Evolutionary conservation across 345 rosid species (phyloP), one percentile per base, ranked within the genome.

Genomic region (Populus alba): DNA sequence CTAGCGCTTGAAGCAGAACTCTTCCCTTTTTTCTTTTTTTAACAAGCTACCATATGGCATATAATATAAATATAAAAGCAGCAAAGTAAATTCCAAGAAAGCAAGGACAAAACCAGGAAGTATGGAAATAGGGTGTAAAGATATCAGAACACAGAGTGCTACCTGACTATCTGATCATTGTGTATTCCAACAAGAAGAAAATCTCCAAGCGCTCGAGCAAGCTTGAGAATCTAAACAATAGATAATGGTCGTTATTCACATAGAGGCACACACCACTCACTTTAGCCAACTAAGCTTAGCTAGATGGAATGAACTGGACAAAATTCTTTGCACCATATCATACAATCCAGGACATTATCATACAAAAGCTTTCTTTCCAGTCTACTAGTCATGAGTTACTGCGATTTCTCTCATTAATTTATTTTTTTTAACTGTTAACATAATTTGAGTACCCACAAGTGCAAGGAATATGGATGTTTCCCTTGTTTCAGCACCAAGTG

Each of bases 161-260:
- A 92, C 97, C 97, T 89, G 84, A 88, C 89, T 1, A 90, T 87
- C 74, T 80, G 90, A 82, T 92, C 97, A 81, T 86, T 86, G 84
- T 90, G 89, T 73, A 90, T 87, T 16, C 94, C 97, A 77, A 92
- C 97, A 67, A 92, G 90, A 80, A 92, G 94, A 81, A 92, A 92
- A 83, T 92, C 92, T 74, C 97, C 94, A 74, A 92, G 94, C 43
- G 83, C 91, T 53, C 88, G 85, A 69, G 97, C 94, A 81, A 87
- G 51, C 83, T 90, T 87, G 77, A 92, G 82, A 79, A 90, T 89
- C 97, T 79, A 49, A 55, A 71, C 29, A 66, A 53, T 11, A 35
- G 53, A 67, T 10, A 55, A 47, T 10, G 15, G 39, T 71, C 29
- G 71, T 49, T 35, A 31, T 57, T 16, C 4, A 37, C 73, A 79